Evolutionary conservation across 495 filamentous ascomycete genomes (phyloP), one percentile per base, ranked within the genome.

Genomic region (Penicillium tannophilum): DNA sequence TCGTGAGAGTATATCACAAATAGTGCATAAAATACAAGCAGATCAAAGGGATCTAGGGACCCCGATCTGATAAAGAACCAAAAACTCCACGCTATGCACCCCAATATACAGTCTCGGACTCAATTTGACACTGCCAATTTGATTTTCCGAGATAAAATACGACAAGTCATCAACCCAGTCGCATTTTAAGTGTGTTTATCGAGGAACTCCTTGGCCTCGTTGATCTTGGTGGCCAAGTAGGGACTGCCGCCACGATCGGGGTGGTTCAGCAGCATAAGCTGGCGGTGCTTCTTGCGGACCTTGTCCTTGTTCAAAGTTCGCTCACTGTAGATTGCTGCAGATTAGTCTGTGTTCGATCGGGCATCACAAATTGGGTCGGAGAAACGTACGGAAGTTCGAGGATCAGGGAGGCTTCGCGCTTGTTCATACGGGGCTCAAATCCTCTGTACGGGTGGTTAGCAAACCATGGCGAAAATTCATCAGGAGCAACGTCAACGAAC

Each of bases 201-300:
- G 66, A 98, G 69, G 62, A 97, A 88, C 72, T 98, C 93, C 73
- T 98, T 98, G 42, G 93, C 93, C 74, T 98, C 93, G 74, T 98
- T 98, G 71, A 98, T 89, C 72, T 98, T 98, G 46, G 92, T 96
- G 9, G 94, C 94, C 55, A 98, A 72, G 72, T 97, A 99, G 31
- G 94, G 94, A 71, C 92, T 97, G 19, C 94, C 94, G 52, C 94
- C 94, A 61, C 94, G 90, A 76, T 99, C 94, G 31, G 94, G 94
- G 76, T 99, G 94, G 77, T 99, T 99, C 60, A 95, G 79, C 52
- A 99, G 84, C 94, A 99, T 99, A 52, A 98, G 86, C 59, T 90
- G 91, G 35, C 94, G 86, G 78, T 99, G 94, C 63, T 93, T 92
- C 80, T 98, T 97, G 67, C 94, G 90, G 49, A 99, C 81, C 63